Evolutionary conservation across 179 eudicot genomes (phyloP).

Genomic region (Corrigiola litoralis): DNA sequence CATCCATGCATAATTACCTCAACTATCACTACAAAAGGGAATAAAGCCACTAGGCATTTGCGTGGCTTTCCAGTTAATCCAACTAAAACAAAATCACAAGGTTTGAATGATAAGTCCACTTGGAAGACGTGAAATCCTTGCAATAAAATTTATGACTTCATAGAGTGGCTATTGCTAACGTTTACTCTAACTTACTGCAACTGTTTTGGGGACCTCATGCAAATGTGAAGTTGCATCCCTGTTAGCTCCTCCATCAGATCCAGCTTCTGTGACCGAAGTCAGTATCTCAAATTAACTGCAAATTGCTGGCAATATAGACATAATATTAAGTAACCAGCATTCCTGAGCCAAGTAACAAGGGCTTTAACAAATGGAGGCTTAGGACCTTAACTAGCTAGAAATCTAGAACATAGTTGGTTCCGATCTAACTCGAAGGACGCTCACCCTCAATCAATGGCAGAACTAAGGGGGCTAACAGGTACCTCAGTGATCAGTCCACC

Average conservation of each 20-base stretch:
- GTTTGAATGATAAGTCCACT: conserved; percentile 9
- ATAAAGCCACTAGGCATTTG: conserved; percentile 16
- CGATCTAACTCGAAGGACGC: no score
- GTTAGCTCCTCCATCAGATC: neutral
- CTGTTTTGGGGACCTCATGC: neutral
- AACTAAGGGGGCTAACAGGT: no score
- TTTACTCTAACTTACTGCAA: conserved; percentile 16
- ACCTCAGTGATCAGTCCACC: no score
- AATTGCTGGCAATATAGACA: no score
- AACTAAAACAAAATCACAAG: conserved; percentile 14
- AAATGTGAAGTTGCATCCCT: neutral
- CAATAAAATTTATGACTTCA: conserved; percentile 4
- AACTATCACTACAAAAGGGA: conserved; percentile 14
- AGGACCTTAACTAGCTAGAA: no score
- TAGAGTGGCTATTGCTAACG: conserved; percentile 21
- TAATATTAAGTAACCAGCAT: no score
- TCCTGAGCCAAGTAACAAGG: no score
- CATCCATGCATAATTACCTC: neutral
- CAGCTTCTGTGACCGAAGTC: neutral
- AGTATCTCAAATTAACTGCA: no score
- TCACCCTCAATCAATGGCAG: no score
- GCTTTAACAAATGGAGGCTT: no score
- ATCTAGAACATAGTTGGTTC: no score
- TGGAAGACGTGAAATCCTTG: conserved; percentile 7
- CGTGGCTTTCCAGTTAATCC: conserved; percentile 20